Base-by-base conservation (phyloP, 2,329 filamentous ascomycete species). In the Colletotrichum somersetense region DNA sequence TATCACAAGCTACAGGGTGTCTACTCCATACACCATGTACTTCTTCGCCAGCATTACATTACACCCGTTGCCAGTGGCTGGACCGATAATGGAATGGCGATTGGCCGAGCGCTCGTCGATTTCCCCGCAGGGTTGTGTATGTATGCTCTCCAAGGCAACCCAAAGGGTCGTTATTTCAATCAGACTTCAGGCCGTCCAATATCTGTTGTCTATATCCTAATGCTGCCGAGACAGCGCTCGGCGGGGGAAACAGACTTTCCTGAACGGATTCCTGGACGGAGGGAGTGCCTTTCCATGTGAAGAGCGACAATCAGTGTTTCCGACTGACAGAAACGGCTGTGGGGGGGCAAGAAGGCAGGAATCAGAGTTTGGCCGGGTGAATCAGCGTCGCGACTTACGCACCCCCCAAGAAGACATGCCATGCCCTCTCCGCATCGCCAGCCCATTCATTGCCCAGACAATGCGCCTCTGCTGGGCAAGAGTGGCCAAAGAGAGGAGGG, bases 301-400 rank as follows among this genome's bases (percentile, higher is more conserved):
- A 72, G 59, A 65, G 55, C 62, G 30, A 56, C 23, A 26, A 26
- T 26, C 26, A 26, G 53, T 72, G 59, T 69, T 63, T 69, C 55
- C 50, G 66, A 64, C 66, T 61, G 65, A 72, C 65, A 72, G 65
- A 72, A 69, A 69, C 59, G 69, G 69, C 48, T 65, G 55, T 72
- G 69, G 69, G 65, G 26, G 48, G 69, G 65, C 26, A 26, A 48
- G 59, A 33, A 69, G 20, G 59, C 55, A 48, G 48, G 18, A 61
- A 69, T 65, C 44, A 72, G 42, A 72, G 66, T 72, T 72, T 72
- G 59, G 66, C 69, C 38, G 40, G 66, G 46, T 72, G 66, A 72
- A 72, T 72, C 69, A 69, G 66, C 59, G 69, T 55, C 53, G 48
- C 40, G 66, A 72, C 66, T 69, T 69, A 65, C 69, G 69, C 69